Conservation (phyloP, 2,329 filamentous ascomycete species). For the Diaporthe sp. region DNA sequence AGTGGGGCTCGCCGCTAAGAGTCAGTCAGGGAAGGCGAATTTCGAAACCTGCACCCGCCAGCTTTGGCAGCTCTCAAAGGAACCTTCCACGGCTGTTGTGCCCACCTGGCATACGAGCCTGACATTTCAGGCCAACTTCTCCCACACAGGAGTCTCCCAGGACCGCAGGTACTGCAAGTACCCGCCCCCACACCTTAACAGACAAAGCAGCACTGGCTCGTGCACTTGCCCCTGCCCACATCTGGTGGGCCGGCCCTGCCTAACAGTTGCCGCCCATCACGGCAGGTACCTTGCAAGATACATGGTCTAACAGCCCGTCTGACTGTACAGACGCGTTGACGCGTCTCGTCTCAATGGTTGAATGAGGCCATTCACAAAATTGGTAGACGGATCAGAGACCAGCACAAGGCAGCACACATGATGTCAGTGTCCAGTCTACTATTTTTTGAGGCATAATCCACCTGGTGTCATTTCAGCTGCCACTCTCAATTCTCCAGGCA, state of each 20-base stretch:
- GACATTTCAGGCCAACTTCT: not conserved
- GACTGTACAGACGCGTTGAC: not conserved
- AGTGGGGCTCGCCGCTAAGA: slow-evolving; percentile 34
- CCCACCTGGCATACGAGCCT: not conserved
- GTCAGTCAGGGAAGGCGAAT: slow-evolving; percentile 5
- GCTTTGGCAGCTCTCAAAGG: slow-evolving; percentile 16
- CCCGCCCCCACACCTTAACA: slow-evolving; percentile 14
- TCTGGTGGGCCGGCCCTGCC: not conserved
- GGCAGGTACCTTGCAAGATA: not conserved
- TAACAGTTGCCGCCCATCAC: not conserved
- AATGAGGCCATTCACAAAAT: slow-evolving; percentile 28
- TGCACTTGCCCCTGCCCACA: not conserved
- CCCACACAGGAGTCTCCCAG: not conserved
- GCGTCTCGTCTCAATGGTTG: slow-evolving; percentile 16
- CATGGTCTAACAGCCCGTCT: not conserved
- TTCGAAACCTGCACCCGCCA: slow-evolving; percentile 19
- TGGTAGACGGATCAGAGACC: not conserved
- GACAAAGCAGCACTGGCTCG: slow-evolving; percentile 13
- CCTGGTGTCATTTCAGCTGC: not conserved
- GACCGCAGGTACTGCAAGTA: not conserved
- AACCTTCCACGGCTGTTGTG: not conserved
- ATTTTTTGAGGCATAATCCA: not conserved
- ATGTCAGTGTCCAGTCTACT: not conserved
- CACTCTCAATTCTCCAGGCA: not conserved
- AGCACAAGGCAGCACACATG: not conserved